Conservation (phyloP, 1,284 basidiomycete species). For the Kwoniella shivajii region DNA sequence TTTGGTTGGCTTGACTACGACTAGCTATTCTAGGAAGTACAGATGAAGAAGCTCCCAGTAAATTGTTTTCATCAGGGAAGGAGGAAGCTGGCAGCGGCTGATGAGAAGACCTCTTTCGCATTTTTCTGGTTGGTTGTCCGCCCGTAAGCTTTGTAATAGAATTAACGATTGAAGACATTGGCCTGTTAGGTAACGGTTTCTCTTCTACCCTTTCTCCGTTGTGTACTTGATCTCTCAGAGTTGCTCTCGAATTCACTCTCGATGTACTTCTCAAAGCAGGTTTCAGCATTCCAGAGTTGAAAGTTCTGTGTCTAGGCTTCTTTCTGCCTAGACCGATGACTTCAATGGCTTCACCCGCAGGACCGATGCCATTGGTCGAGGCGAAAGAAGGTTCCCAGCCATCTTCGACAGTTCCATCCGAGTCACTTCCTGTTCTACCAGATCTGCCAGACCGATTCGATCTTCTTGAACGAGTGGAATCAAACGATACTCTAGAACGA, state of each 20-base stretch:
- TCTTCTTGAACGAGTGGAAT: conserved; percentile 23
- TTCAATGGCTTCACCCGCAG: conserved; percentile 40
- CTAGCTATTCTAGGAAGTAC: not conserved
- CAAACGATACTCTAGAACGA: conserved; percentile 32
- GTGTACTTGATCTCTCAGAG: not conserved
- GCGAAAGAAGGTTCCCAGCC: conserved; percentile 34
- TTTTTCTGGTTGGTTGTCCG: not conserved
- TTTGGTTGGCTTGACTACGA: not conserved
- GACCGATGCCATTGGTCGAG: conserved; percentile 28
- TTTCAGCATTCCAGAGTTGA: conserved; percentile 36
- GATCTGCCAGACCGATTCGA: conserved; percentile 10
- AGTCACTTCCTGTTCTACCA: conserved; percentile 1
- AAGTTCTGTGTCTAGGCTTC: conserved; percentile 36
- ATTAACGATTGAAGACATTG: conserved; percentile 22
- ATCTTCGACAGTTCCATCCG: conserved; percentile 14
- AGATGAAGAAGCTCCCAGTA: conserved; percentile 1
- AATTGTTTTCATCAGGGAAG: not conserved
- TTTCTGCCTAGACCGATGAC: conserved; percentile 42
- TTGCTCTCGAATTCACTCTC: conserved; percentile 2
- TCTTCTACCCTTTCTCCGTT: conserved; percentile 8
- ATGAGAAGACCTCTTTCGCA: conserved; percentile 11
- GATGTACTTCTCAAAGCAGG: conserved; percentile 31
- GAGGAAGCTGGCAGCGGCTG: conserved; percentile 9
- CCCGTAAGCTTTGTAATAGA: conserved; percentile 4
- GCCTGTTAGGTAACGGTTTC: conserved; percentile 34